Evolutionary conservation across 768 basidiomycete species (phyloP).

Genomic region (Hericium alpestre): DNA sequence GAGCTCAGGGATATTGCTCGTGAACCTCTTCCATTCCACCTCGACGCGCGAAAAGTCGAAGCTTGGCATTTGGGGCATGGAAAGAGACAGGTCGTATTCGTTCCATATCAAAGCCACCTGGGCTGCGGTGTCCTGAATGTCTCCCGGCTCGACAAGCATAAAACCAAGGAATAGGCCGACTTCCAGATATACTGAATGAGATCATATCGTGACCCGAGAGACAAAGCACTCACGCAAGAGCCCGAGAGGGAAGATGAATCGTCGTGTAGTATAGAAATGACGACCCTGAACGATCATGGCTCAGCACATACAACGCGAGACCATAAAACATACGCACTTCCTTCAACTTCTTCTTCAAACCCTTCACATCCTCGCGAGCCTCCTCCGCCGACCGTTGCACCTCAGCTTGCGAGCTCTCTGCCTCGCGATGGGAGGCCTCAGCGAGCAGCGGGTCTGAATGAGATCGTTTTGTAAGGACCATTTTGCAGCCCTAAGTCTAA

Average conservation of each 20-base stretch:
- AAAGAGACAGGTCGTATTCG: conserved; percentile 59
- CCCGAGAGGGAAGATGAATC: conserved; percentile 66
- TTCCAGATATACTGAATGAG: conserved; percentile 16
- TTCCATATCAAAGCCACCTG: conserved; percentile 57
- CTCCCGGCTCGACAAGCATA: conserved; percentile 52
- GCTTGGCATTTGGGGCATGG: conserved; percentile 52
- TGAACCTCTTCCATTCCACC: conserved; percentile 58
- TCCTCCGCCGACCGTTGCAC: conserved; percentile 15
- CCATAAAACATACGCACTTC: conserved; percentile 9
- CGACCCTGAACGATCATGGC: neutral
- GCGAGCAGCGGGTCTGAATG: too few species aligned
- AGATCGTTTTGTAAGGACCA: too few species aligned
- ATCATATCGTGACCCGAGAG: neutral
- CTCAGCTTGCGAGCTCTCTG: conserved; percentile 5
- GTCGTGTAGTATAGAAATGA: conserved; percentile 23
- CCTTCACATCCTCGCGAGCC: conserved; percentile 15
- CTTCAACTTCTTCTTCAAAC: conserved; percentile 18
- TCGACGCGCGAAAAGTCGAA: conserved; percentile 62
- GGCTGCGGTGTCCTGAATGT: conserved; percentile 58
- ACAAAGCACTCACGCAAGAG: conserved; percentile 37
- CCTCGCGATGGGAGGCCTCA: neutral
- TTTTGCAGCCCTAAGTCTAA: too few species aligned
- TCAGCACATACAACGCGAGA: too few species aligned
- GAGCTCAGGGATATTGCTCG: conserved; percentile 62
- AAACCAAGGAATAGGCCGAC: conserved; percentile 61